Evolutionary conservation across 106 monocot genomes (phyloP), one percentile per base, ranked within the genome.

Genomic region (Dioscorea alata): DNA sequence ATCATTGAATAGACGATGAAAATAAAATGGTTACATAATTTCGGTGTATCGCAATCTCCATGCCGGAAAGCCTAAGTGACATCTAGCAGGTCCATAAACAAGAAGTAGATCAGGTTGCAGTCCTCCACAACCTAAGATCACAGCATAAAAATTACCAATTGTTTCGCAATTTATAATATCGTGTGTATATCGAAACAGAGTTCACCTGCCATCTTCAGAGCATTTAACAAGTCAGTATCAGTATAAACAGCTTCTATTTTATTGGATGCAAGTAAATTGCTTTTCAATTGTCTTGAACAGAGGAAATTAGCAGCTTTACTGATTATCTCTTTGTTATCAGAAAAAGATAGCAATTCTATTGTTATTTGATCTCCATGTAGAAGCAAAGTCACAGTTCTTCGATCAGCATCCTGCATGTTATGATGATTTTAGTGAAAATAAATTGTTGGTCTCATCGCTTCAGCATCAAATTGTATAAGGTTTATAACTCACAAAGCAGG

Each of bases 51-150:
- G 73, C 56, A 88, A 74, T 79, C 95, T 85, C 95, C 95, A 91
- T 81, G 91, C 80, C 50, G 95, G 95, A 88, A 95, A 95, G 25
- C 95, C 95, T 68, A 88, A 82, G 71, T 88, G 95, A 52, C 95
- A 95, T 76, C 91, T 85, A 8, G 82, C 91, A 59, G 91, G 86
- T 65, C 88, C 85, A 82, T 84, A 86, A 15, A 91, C 76, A 69
- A 95, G 88, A 49, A 94, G 79, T 16, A 94, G 87, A 67, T 86
- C 85, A 60, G 91, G 91, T 21, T 95, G 84, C 35, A 85, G 83
- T 54, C 81, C 91, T 53, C 83, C 78, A 84, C 52, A 79, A 69
- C 95, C 95, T 95, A 71, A 50, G n/a, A 52, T 23, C 42, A 42
- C 42, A 42, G 42, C 6, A 42, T 42, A 42, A 10, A 42, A 10